Percentiles rank a stretch among this genome's conserved stretches.
Evolutionary conservation across 2,329 filamentous ascomycete species (phyloP).

Genomic region (Trichoderma lentiforme): DNA sequence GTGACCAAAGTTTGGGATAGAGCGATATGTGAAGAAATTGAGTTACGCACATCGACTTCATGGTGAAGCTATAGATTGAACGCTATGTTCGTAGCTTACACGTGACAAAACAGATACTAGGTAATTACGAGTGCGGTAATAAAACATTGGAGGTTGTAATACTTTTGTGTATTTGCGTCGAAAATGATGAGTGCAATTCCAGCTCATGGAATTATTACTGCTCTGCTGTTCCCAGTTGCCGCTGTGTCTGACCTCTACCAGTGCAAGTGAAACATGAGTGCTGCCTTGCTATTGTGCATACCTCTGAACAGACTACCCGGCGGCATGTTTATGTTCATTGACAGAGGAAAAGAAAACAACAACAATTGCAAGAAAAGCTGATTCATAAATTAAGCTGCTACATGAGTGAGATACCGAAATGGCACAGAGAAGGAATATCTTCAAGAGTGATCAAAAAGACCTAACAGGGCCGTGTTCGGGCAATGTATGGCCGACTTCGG

Average conservation of each 20-base stretch:
- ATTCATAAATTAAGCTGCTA: neutral
- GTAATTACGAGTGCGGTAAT: no score
- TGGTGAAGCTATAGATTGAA: neutral
- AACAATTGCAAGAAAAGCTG: neutral
- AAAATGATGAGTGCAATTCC: neutral
- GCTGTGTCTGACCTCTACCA: neutral
- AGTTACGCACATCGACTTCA: neutral
- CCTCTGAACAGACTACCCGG: neutral
- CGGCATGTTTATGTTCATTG: neutral
- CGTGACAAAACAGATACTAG: neutral
- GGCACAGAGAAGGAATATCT: neutral
- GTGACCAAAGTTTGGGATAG: neutral
- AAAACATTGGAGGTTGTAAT: no score
- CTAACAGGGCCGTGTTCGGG: neutral
- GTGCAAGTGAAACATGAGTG: neutral
- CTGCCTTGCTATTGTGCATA: neutral
- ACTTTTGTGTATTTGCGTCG: neutral
- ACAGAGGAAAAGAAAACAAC: neutral
- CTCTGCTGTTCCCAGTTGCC: neutral
- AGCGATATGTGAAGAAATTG: neutral
- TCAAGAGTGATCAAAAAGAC: neutral
- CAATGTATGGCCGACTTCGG: conserved; percentile 5
- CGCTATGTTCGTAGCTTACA: neutral
- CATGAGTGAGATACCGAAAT: neutral
- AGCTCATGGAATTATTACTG: neutral